Evolutionary conservation across 441 rosid species (phyloP), one percentile per base, ranked within the genome.

Genomic region (Adansonia madagascariensis): DNA sequence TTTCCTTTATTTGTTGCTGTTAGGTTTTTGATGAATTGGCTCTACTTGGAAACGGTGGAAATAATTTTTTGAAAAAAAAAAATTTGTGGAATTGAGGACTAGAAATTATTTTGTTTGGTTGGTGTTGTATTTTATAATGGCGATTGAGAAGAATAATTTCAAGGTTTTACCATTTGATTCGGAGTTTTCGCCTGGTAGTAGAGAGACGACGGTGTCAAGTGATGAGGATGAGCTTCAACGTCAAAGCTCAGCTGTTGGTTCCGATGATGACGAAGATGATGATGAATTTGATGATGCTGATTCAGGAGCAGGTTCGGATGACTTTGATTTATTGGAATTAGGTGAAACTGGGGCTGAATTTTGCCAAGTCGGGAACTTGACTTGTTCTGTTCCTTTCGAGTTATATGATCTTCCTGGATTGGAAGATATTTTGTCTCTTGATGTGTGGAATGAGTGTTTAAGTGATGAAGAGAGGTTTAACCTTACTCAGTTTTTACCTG

Each of bases 241-340:
- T 61, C 83, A 85, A 73, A 81, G 78, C 79, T 79, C 89, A 7
- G 92, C 82, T 1, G 88, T 87, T 71, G 94, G 87, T 84, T 92
- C 89, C 3, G 97, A 89, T 69, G 98, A 90, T 1, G 35, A 27
- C 35, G 35, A 27, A 27, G 35, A 27, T 70, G 95, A 87, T 73
- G 97, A 88, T 76, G 95, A 91, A 41, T 94, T 89, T 50, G 94
- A 89, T 79, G 98, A 96, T 77, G 97, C 92, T 4, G 98, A 96
- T 88, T 96, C 99, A 0, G 99, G 98, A 62, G 98, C 97, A 0
- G 99, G 98, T 66, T 96, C 99, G 2, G 99, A 96, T 81, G 98
- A 96, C 78, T 96, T 91, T 80, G 98, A 96, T 85, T 87, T 96
- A 84, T 87, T 96, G 80, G 99, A 96, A 81, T 79, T 96, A 60